Conservation (phyloP, 805 yeast species). For the Candida saitoana region DNA sequence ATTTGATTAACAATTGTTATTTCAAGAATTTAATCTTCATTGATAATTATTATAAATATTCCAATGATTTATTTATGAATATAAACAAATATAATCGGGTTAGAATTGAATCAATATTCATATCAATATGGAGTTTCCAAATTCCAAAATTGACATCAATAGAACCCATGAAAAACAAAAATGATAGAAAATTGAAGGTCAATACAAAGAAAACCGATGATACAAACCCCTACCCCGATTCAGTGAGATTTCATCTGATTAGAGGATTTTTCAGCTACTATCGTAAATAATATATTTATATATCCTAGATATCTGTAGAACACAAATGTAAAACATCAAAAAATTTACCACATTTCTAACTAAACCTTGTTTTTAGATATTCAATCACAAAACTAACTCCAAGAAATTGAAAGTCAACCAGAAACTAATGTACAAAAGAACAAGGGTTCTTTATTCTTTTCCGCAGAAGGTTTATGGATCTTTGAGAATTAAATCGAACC, state of each 20-base stretch:
- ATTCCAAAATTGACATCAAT: slow-evolving; percentile 9
- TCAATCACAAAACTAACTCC: too few species aligned
- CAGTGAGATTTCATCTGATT: not conserved
- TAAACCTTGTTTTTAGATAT: too few species aligned
- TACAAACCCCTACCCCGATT: not conserved
- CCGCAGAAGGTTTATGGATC: too few species aligned
- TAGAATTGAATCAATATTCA: slow-evolving; percentile 7
- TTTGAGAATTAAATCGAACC: too few species aligned
- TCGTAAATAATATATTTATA: not conserved
- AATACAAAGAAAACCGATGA: too few species aligned
- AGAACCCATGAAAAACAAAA: not conserved
- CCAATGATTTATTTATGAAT: slow-evolving; percentile 4
- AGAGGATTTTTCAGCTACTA: not conserved
- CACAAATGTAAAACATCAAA: too few species aligned
- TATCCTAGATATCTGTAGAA: too few species aligned
- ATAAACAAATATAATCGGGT: slow-evolving; percentile 10
- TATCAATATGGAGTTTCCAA: slow-evolving; percentile 10
- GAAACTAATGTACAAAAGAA: too few species aligned
- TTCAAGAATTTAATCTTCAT: slow-evolving; percentile 5
- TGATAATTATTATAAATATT: not conserved
- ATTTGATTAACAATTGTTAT: slow-evolving; percentile 11
- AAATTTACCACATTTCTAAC: not conserved
- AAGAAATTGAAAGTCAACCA: too few species aligned
- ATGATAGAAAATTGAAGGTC: not conserved
- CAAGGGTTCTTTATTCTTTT: too few species aligned